These are phyloP conservation scores for Taiozyma sp. DNA, from an alignment of 1,139 yeast species.

Conservation along the genomic window DNA sequence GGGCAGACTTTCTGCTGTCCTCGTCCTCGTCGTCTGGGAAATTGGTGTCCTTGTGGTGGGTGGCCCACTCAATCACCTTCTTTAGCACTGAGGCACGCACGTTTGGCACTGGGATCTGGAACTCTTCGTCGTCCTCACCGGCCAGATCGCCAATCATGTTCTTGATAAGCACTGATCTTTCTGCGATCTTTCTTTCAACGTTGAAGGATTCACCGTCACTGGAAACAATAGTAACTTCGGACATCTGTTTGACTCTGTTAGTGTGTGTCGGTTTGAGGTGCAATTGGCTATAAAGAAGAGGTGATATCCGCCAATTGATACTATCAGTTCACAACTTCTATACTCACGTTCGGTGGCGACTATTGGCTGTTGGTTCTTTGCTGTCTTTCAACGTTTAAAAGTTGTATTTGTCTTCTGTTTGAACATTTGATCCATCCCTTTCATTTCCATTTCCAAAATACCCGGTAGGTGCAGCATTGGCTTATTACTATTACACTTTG, in stretches of 20 bases:
- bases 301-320: too few relatives aligned
- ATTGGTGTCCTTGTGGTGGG: slow-evolving; percentile 84
- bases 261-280: not conserved
- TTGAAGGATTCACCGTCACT: slow-evolving; percentile 72
- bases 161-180: slow-evolving; percentile 81
- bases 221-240: slow-evolving; percentile 51
- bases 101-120: slow-evolving; percentile 90
- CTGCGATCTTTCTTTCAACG: slow-evolving; percentile 83
- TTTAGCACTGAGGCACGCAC: slow-evolving; percentile 83
- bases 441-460: not conserved
- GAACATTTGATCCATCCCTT: not conserved
- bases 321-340: not conserved
- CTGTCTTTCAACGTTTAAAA: not conserved
- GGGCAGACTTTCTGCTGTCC: slow-evolving; percentile 78
- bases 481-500: too few relatives aligned
- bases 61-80: slow-evolving; percentile 96
- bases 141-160: slow-evolving; percentile 83
- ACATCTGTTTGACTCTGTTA: slow-evolving; percentile 7
- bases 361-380: not conserved
- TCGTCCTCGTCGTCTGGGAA: slow-evolving; percentile 78
- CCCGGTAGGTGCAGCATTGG: not conserved
- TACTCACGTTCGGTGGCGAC: not conserved
- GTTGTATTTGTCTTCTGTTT: not conserved
- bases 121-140: slow-evolving; percentile 43
- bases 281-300: too few relatives aligned